These are phyloP conservation scores for Suhomyces coccinellae DNA, from an alignment of 1,139 yeast species.

Conservation along the genomic window DNA sequence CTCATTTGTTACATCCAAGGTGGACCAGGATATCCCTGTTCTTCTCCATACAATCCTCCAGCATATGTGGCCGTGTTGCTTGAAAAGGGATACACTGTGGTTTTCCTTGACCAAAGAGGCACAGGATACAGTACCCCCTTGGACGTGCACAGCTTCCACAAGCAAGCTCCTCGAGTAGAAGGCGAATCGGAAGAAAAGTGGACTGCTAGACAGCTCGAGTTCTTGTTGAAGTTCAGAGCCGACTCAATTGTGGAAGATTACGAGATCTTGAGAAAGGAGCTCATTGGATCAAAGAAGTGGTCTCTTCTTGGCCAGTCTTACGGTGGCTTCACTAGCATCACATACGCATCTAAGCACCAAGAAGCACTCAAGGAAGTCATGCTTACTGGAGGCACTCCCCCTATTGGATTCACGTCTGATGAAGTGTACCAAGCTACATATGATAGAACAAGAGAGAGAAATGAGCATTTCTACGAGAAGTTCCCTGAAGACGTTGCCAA, in stretches of 20 bases:
- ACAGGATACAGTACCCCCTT: conserved; percentile 54
- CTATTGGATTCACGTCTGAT: conserved; percentile 42
- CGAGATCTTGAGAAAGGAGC: conserved; percentile 41
- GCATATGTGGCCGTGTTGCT: conserved; percentile 41
- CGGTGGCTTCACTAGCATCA: conserved; percentile 55
- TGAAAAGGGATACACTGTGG: conserved; percentile 46
- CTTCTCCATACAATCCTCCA: conserved; percentile 36
- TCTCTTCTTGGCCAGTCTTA: conserved; percentile 56
- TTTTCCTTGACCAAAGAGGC: conserved; percentile 59
- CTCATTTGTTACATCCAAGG: conserved; percentile 53
- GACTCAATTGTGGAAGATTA: conserved; percentile 53
- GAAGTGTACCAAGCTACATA: conserved; percentile 53
- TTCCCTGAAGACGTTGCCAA: conserved; percentile 46
- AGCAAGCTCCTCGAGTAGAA: conserved; percentile 18
- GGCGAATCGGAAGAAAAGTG: conserved; percentile 20
- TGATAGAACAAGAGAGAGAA: conserved; percentile 46
- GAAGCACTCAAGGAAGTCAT: conserved; percentile 40
- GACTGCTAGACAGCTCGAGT: conserved; percentile 32
- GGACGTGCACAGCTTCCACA: conserved; percentile 31
- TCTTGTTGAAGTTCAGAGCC: conserved; percentile 49
- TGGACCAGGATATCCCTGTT: conserved; percentile 57
- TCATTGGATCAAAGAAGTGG: conserved; percentile 45
- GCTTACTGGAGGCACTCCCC: conserved; percentile 61
- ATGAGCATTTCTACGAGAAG: conserved; percentile 46
- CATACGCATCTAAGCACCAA: conserved; percentile 50